Percentiles rank a stretch among this genome's conserved stretches.
Evolutionary conservation across 2,329 filamentous ascomycete genomes (phyloP).

Genomic region (Aspergillus fructus): DNA sequence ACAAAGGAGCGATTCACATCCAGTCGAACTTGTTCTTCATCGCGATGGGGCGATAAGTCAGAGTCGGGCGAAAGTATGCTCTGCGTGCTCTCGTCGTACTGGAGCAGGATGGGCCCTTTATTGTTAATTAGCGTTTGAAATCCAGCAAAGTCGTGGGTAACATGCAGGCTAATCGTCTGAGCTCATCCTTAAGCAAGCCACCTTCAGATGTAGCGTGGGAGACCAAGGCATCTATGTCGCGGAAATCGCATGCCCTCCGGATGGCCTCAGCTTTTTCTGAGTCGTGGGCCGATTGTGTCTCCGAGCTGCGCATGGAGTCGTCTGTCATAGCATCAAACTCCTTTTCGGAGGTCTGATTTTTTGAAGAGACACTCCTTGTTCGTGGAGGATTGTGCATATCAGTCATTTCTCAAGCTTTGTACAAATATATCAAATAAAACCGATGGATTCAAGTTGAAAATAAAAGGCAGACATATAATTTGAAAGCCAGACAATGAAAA

Average conservation of each 20-base stretch:
- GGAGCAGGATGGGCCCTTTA: constrained; percentile 52
- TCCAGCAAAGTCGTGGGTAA: constrained; percentile 22
- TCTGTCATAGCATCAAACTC: not conserved
- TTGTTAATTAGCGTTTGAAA: constrained; percentile 16
- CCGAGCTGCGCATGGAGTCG: constrained; percentile 1
- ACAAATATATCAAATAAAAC: not conserved
- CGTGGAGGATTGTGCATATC: not conserved
- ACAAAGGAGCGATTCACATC: constrained; percentile 97
- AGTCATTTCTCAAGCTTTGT: not conserved
- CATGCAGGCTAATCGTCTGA: constrained; percentile 78
- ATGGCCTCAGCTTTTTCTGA: constrained; percentile 50
- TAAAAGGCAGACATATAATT: not conserved
- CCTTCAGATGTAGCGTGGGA: constrained; percentile 61
- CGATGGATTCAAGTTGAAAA: not conserved
- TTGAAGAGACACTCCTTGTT: not conserved
- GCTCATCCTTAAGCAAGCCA: constrained; percentile 65
- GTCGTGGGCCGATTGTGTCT: constrained; percentile 9
- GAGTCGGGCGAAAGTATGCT: constrained; percentile 51
- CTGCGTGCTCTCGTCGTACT: constrained; percentile 28
- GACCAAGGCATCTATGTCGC: constrained; percentile 58
- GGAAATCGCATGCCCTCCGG: constrained; percentile 59
- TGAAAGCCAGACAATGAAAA: not conserved
- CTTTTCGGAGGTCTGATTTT: not conserved
- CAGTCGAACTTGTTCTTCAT: constrained; percentile 87
- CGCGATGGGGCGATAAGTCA: constrained; percentile 70